Evolutionary conservation across 148 eudicot species (phyloP).

Genomic region (Linanthus parryae): DNA sequence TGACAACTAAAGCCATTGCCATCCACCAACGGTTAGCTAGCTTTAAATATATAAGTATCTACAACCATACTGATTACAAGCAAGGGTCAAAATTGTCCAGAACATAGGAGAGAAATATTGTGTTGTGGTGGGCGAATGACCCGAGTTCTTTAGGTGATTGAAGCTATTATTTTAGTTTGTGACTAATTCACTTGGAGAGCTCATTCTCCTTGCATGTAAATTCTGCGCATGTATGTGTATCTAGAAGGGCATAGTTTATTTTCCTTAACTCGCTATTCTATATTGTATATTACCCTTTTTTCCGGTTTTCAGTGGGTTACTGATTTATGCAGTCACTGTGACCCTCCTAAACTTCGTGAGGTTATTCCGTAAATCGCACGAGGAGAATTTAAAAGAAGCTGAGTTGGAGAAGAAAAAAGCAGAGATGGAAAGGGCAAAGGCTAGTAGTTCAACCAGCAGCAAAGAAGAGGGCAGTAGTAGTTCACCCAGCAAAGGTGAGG

Average conservation of each 20-base stretch:
- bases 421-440: conserved; percentile 64
- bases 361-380: conserved; percentile 76
- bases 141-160: not conserved
- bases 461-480: conserved; percentile 30
- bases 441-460: conserved; percentile 33
- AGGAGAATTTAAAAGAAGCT: conserved; percentile 80
- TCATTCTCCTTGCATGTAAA: too few relatives aligned
- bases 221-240: too few relatives aligned
- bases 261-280: not conserved
- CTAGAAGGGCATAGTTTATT: not conserved
- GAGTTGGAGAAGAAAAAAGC: conserved; percentile 85
- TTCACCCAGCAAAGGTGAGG: conserved; percentile 28
- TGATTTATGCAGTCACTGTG: conserved; percentile 55
- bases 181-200: not conserved
- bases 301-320: not conserved
- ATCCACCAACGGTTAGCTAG: too few relatives aligned
- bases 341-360: conserved; percentile 82
- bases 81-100: too few relatives aligned
- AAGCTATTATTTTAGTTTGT: not conserved
- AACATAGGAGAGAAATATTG: too few relatives aligned
- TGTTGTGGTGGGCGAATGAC: too few relatives aligned
- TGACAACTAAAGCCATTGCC: too few relatives aligned
- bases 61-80: too few relatives aligned
- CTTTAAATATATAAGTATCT: too few relatives aligned
- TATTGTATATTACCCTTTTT: not conserved